Evolutionary conservation across 23 red algal species (phyloP).

Genomic region (Pyropia yezoensis): DNA sequence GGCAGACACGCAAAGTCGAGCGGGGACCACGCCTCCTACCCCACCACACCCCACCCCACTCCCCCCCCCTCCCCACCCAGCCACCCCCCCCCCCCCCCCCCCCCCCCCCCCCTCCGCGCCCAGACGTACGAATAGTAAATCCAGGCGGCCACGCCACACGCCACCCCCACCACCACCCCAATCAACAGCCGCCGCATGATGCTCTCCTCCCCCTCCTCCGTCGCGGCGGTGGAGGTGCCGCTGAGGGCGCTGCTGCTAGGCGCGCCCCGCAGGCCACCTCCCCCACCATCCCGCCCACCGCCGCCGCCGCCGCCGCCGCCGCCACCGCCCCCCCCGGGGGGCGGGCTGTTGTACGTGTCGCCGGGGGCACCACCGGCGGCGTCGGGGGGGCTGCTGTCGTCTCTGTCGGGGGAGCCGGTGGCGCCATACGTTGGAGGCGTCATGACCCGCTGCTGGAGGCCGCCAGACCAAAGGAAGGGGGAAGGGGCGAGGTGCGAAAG

Average conservation of each 20-base stretch:
- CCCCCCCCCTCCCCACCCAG: too few relatives aligned
- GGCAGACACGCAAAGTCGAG: too few relatives aligned
- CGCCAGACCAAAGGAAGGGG: background rate
- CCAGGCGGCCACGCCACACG: slow-evolving; percentile 66
- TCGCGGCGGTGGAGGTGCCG: background rate
- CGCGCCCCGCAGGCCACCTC: background rate
- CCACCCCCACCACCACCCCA: slow-evolving; percentile 46
- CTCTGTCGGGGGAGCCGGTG: background rate
- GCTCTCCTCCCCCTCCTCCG: too few relatives aligned
- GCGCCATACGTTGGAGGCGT: background rate
- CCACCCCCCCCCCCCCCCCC: too few relatives aligned
- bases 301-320: too few relatives aligned
- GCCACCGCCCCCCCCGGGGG: too few relatives aligned
- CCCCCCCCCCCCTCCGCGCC: too few relatives aligned
- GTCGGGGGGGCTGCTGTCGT: background rate
- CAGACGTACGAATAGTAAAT: slow-evolving; percentile 44
- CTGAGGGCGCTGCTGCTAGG: background rate
- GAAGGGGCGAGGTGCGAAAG: background rate
- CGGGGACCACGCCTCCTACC: too few relatives aligned
- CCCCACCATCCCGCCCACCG: background rate
- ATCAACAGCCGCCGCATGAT: slow-evolving; percentile 20
- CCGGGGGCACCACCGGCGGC: background rate
- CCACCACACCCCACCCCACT: too few relatives aligned
- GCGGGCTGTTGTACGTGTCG: too few relatives aligned
- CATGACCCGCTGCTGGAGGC: background rate